Base-by-base conservation (phyloP, 164 flowering plant species). In the Houttuynia cordata region DNA sequence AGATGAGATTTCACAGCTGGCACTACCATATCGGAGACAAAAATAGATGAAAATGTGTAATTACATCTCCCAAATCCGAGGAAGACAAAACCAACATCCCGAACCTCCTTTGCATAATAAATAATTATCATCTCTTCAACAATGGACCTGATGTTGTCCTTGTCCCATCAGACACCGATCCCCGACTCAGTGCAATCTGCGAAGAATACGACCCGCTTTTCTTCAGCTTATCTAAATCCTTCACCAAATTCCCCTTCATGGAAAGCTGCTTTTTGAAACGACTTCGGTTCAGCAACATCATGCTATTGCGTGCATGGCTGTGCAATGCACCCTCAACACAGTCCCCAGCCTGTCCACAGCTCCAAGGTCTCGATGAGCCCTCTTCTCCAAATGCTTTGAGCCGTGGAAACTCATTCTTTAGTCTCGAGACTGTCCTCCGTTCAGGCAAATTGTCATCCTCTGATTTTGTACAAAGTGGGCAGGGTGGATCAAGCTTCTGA, bases 261-360 rank as follows among this genome's bases (percentile, higher is more conserved):
- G 87, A 74, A 1, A 82, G 80, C 45, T 76, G 87, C 68, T 81
- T 87, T 66, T 77, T 84, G 10, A 77, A 68, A 7, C 89, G 80
- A 62, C 70, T 82, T 25, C 83, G 73, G 68, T 78, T 91, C 24
- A 86, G 75, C 55, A 80, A 64, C 64, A 82, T 13, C 83, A 85
- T 70, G 23, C 80, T 64, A 64, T 71, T 81, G 20, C 78, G 77
- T 17, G 80, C 74, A 6, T 91, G 85, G 24, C 76, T 75, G 52
- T 83, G 85, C 73, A 86, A 58, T 7, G 93, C 88, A 47, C 91
- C 93, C 69, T 81, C 90, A 17, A 86, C 90, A 61, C 94, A 91
- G 62, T 86, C 96, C 21, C 94, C 88, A 0, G 76, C 88, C 63
- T 85, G 90, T 7, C 71, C 81, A 72, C 96, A 91, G 55, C 84